Percentiles rank a stretch among this genome's conserved stretches.
Conservation (phyloP, 140 eudicot genomes). For the Bidens hawaiensis region DNA sequence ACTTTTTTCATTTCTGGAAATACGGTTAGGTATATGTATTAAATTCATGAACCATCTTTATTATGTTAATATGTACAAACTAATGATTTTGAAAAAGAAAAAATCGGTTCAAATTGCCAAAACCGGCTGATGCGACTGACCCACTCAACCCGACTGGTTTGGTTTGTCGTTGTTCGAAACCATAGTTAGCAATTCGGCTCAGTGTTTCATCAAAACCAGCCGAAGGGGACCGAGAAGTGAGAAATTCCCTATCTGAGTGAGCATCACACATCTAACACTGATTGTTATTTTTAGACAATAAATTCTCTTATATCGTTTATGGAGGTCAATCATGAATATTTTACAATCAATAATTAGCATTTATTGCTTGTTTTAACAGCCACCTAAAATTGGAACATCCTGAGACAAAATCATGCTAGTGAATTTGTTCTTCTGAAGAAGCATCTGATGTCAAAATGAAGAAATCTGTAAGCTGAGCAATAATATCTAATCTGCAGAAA, state of each 20-base stretch:
- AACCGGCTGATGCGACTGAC: not conserved
- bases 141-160: not conserved
- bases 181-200: not conserved
- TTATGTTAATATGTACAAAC: not conserved
- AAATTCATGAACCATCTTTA: not conserved
- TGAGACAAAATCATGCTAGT: conserved; percentile 6
- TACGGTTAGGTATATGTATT: too few relatives aligned
- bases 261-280: not conserved
- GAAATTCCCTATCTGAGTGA: not conserved
- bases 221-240: not conserved
- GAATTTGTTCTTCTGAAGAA: conserved; percentile 15
- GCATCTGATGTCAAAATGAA: conserved; percentile 9
- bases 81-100: not conserved
- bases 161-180: not conserved
- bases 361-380: conserved; percentile 20
- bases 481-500: conserved; percentile 20
- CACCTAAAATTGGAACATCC: conserved; percentile 31
- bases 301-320: not conserved
- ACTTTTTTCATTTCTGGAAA: not conserved
- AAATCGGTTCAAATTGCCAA: not conserved
- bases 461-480: conserved; percentile 14
- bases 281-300: not conserved
- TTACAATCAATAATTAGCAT: conserved; percentile 2
- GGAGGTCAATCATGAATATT: not conserved
- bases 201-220: not conserved